Evolutionary conservation across 2,329 filamentous ascomycete genomes (phyloP).

Genomic region (Colletotrichum sp.): DNA sequence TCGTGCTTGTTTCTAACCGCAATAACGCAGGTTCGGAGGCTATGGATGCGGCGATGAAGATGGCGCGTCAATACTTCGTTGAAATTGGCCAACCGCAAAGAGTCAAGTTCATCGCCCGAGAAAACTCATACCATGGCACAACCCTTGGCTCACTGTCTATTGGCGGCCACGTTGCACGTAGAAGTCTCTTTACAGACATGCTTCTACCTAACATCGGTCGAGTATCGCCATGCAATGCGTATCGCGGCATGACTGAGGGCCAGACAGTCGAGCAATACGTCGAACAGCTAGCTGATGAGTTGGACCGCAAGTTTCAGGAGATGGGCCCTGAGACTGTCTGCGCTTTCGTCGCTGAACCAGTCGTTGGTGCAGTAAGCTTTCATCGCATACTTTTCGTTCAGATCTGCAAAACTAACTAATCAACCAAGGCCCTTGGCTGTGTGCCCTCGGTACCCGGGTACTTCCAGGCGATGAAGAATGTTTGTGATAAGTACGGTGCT

Average conservation of each 20-base stretch:
- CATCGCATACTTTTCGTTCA: constrained; percentile 16
- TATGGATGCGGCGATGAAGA: constrained; percentile 53
- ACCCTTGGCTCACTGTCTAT: constrained; percentile 72
- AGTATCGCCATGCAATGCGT: constrained; percentile 72
- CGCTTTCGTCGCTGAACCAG: constrained; percentile 66
- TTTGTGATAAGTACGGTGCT: constrained; percentile 75
- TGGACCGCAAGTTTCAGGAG: constrained; percentile 70
- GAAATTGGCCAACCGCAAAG: constrained; percentile 55
- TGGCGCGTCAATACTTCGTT: constrained; percentile 54
- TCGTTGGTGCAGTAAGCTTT: constrained; percentile 70
- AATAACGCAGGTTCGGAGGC: constrained; percentile 51
- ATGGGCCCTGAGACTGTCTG: constrained; percentile 71
- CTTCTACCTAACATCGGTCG: constrained; percentile 61
- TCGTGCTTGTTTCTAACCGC: background rate
- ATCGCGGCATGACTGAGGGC: constrained; percentile 55
- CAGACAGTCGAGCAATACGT: constrained; percentile 61
- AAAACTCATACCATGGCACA: constrained; percentile 74
- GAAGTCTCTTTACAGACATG: constrained; percentile 66
- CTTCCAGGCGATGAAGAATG: constrained; percentile 67
- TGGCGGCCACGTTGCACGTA: constrained; percentile 65
- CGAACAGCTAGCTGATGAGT: constrained; percentile 62
- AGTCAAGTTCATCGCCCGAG: constrained; percentile 68
- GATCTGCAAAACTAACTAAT: background rate
- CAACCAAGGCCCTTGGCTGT: constrained; percentile 66
- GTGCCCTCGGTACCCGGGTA: constrained; percentile 63